These are phyloP conservation scores for Colletotrichum godetiae DNA, from an alignment of 2,329 filamentous ascomycete species.

Conservation along the genomic window DNA sequence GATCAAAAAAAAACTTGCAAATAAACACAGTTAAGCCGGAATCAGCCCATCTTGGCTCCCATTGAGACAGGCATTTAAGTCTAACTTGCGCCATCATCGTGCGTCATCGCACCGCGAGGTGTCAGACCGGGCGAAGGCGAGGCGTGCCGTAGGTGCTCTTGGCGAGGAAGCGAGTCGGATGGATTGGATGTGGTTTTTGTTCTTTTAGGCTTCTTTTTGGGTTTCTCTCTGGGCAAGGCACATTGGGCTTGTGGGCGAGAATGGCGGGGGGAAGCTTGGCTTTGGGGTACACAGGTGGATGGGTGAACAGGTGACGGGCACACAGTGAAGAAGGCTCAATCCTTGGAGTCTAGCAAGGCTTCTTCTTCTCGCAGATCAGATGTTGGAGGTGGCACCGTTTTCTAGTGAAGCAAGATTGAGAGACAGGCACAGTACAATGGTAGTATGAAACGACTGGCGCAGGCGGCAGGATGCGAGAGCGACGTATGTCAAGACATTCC, in stretches of 20 bases:
- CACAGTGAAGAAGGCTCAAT: background rate
- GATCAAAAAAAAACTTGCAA: accelerated
- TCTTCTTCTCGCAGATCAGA: background rate
- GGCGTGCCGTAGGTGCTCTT: slow-evolving; percentile 23
- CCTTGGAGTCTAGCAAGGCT: background rate
- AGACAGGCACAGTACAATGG: background rate
- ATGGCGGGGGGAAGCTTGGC: background rate
- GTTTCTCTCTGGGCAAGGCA: background rate
- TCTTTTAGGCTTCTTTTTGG: background rate
- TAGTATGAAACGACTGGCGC: background rate
- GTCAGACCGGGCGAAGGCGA: slow-evolving; percentile 32
- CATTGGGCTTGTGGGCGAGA: background rate
- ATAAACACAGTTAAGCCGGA: background rate
- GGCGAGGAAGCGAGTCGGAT: background rate
- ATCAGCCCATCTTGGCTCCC: background rate
- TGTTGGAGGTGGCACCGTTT: background rate
- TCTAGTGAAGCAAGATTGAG: background rate
- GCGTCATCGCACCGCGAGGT: slow-evolving; percentile 27
- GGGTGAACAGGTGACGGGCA: background rate
- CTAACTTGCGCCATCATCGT: slow-evolving; percentile 1
- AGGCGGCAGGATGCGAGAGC: slow-evolving; percentile 17
- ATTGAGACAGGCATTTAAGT: background rate
- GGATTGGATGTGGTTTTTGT: background rate
- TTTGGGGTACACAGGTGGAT: background rate
- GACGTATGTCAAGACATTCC: slow-evolving; percentile 35